These are phyloP conservation scores for Nakazawaea sp. DNA, from an alignment of 805 yeast species.

Conservation along the genomic window DNA sequence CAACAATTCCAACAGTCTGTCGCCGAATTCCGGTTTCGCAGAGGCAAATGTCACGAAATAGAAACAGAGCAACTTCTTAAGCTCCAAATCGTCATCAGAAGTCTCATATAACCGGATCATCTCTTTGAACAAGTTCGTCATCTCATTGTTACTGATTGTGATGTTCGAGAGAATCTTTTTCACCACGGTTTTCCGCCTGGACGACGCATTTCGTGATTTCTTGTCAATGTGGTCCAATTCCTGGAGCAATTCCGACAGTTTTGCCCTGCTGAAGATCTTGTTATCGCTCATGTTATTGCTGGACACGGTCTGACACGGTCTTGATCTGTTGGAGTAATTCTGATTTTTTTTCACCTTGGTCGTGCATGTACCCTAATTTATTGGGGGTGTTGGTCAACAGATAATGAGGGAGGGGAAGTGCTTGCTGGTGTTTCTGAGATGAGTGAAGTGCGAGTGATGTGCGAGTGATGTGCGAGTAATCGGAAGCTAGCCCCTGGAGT, in stretches of 20 bases:
- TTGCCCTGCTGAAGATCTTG: slow-evolving; percentile 14
- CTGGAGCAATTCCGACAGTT: slow-evolving; percentile 22
- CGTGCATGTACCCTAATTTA: too few species aligned
- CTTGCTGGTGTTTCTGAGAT: too few species aligned
- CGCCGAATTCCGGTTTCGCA: slow-evolving; percentile 48
- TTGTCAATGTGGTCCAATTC: slow-evolving; percentile 28
- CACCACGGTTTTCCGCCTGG: slow-evolving; percentile 40
- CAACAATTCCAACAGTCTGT: slow-evolving; percentile 49
- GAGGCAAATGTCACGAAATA: slow-evolving; percentile 57
- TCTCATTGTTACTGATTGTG: slow-evolving; percentile 75
- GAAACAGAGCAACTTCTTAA: slow-evolving; percentile 65
- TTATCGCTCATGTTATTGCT: slow-evolving; percentile 16
- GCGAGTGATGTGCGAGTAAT: too few species aligned
- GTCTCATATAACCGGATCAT: slow-evolving; percentile 42
- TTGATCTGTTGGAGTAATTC: too few species aligned
- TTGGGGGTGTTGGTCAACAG: too few species aligned
- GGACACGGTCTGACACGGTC: too few species aligned
- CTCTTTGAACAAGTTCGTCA: slow-evolving; percentile 61
- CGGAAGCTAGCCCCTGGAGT: too few species aligned
- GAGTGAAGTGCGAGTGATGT: too few species aligned
- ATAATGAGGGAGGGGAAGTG: too few species aligned
- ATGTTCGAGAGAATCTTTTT: slow-evolving; percentile 78
- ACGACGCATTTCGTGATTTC: slow-evolving; percentile 25
- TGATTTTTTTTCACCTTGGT: too few species aligned
- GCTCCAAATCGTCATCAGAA: slow-evolving; percentile 51